Conservation (phyloP, 768 basidiomycete genomes). For the Russula ochroleuca region DNA sequence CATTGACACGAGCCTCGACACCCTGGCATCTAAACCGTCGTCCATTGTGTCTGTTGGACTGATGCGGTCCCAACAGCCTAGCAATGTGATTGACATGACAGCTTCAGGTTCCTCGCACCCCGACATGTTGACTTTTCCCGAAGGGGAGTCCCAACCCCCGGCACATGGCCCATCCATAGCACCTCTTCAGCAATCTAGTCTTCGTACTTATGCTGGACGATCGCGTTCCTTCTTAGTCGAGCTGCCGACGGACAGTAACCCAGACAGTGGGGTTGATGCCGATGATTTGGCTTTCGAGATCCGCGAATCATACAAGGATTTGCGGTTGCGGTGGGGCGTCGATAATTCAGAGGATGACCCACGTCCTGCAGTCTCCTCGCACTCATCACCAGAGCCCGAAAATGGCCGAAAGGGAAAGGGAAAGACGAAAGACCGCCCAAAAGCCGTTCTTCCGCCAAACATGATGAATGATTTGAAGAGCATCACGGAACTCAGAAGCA, state of each 20-base stretch:
- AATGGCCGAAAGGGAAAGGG: constrained; percentile 38
- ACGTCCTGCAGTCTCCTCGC: constrained; percentile 32
- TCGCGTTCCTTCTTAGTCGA: constrained; percentile 78
- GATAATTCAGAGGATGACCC: constrained; percentile 75
- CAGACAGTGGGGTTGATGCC: constrained; percentile 34
- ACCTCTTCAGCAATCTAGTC: constrained; percentile 35
- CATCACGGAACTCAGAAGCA: constrained; percentile 74
- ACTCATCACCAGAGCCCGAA: constrained; percentile 30
- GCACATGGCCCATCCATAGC: constrained; percentile 23
- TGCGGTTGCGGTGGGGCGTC: constrained; percentile 77
- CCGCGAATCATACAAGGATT: constrained; percentile 70
- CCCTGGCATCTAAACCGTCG: constrained; percentile 27
- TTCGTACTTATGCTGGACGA: constrained; percentile 68
- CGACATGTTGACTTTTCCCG: constrained; percentile 27
- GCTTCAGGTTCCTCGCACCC: constrained; percentile 1
- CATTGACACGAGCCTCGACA: constrained; percentile 34
- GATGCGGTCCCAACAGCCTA: too few species aligned
- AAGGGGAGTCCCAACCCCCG: constrained; percentile 19
- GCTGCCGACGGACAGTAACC: constrained; percentile 38
- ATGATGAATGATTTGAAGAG: constrained; percentile 76
- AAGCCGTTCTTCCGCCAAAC: constrained; percentile 42
- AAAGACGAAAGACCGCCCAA: constrained; percentile 32
- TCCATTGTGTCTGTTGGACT: constrained; percentile 27
- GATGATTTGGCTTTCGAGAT: constrained; percentile 42
- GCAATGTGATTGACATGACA: too few species aligned